phyloP scores from a whole-genome alignment of 2,329 filamentous ascomycete genomes.

The Onygena corvina region DNA sequence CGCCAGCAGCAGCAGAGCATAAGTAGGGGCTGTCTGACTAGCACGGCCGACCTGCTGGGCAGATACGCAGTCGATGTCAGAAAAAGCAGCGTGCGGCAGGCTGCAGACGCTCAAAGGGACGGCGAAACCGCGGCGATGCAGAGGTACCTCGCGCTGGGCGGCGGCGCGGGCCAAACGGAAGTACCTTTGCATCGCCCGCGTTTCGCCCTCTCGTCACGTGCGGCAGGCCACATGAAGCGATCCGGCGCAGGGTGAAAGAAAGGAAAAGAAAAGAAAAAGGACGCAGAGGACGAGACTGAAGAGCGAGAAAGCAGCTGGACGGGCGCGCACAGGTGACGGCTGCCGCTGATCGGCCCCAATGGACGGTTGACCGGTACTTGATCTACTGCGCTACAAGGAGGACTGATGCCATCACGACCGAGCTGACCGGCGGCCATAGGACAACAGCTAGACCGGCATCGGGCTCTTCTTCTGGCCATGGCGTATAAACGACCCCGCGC shows the following conservation, averaged over 20 bases:
- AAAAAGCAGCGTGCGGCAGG: too few species aligned
- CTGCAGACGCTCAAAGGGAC: too few species aligned
- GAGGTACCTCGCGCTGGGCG: neutral
- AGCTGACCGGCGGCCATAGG: too few species aligned
- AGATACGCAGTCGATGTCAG: too few species aligned
- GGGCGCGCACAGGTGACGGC: neutral
- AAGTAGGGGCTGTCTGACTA: too few species aligned
- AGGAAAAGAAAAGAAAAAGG: neutral
- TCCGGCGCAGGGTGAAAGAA: neutral
- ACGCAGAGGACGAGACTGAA: neutral
- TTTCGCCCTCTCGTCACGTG: neutral
- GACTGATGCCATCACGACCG: too few species aligned
- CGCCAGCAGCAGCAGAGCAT: too few species aligned
- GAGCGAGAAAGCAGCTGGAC: neutral
- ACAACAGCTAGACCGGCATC: too few species aligned
- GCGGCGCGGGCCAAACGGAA: neutral
- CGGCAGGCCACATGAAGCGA: neutral
- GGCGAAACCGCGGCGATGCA: neutral
- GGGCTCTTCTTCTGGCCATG: slow-evolving; percentile 46
- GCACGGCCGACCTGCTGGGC: too few species aligned
- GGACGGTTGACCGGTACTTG: too few species aligned
- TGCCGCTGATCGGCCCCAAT: neutral
- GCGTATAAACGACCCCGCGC: slow-evolving; percentile 67
- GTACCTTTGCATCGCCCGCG: neutral
- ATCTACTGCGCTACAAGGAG: too few species aligned